Percentiles rank a stretch among this genome's conserved stretches.
Evolutionary conservation across 108 stramenopile genomes (phyloP).

Genomic region (Nitzschia palea): DNA sequence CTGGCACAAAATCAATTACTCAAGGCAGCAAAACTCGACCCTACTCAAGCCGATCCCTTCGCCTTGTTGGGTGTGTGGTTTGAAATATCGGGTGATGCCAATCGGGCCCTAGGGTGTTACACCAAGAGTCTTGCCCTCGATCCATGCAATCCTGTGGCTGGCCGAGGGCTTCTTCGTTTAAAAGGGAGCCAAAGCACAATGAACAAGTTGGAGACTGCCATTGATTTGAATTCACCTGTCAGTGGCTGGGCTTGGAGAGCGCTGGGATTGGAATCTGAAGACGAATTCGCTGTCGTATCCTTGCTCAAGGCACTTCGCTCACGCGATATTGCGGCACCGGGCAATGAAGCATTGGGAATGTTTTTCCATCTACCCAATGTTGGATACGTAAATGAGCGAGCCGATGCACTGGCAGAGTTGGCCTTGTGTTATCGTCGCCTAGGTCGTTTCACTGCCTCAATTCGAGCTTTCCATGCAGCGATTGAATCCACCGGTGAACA

Average conservation of each 20-base stretch:
- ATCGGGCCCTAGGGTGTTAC: constrained; percentile 65
- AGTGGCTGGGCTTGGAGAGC: constrained; percentile 82
- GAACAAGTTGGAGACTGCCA: constrained; percentile 42
- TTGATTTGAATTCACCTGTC: constrained; percentile 42
- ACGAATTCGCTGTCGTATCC: constrained; percentile 55
- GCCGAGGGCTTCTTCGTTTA: constrained; percentile 62
- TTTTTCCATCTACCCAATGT: constrained; percentile 40
- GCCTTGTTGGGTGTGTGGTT: constrained; percentile 73
- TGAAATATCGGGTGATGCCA: constrained; percentile 47
- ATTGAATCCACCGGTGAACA: constrained; percentile 27
- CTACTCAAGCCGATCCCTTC: constrained; percentile 57
- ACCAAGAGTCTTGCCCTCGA: constrained; percentile 54
- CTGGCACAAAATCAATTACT: constrained; percentile 55
- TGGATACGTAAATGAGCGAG: constrained; percentile 14
- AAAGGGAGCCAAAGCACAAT: constrained; percentile 10
- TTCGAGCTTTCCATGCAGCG: constrained; percentile 57
- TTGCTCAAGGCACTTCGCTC: constrained; percentile 66
- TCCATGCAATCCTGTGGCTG: constrained; percentile 74
- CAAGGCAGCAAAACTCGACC: constrained; percentile 69
- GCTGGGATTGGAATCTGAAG: constrained; percentile 51
- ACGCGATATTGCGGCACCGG: constrained; percentile 51
- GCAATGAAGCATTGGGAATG: constrained; percentile 33
- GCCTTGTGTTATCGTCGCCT: constrained; percentile 62
- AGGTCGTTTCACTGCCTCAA: constrained; percentile 64
- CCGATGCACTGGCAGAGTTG: constrained; percentile 48